Evolutionary conservation across 257 asterid genomes (phyloP).

Genomic region (Nicotiana obtusifolia): DNA sequence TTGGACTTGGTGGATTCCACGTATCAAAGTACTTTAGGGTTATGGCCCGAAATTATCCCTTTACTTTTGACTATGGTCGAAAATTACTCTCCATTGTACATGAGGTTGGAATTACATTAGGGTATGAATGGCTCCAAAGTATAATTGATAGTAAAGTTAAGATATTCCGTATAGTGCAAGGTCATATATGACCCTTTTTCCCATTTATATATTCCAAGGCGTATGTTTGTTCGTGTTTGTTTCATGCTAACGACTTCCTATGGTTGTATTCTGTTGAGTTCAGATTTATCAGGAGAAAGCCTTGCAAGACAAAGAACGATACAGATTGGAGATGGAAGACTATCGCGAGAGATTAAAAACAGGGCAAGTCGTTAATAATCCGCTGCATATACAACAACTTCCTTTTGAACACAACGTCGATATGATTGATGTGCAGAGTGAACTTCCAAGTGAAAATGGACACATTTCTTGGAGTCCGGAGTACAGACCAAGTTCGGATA

Average conservation of each 20-base stretch:
- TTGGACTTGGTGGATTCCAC: background rate
- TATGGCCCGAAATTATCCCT: background rate
- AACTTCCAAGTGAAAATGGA: constrained; percentile 23
- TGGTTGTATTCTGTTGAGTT: background rate
- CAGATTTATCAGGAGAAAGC: constrained; percentile 86
- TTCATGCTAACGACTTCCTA: background rate
- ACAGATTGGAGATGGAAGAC: constrained; percentile 65
- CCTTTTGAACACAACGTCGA: constrained; percentile 7
- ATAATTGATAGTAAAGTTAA: background rate
- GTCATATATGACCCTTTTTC: background rate
- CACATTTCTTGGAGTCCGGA: constrained; percentile 20
- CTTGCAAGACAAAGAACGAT: constrained; percentile 62
- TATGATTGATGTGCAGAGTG: constrained; percentile 22
- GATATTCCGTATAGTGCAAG: background rate
- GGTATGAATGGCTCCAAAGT: background rate
- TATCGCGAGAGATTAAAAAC: constrained; percentile 45
- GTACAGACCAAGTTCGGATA: constrained; percentile 19
- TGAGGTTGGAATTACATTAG: no score
- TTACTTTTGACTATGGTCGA: no score
- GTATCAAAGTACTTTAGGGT: background rate
- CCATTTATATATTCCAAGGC: background rate
- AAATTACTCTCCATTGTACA: no score
- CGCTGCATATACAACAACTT: constrained; percentile 29
- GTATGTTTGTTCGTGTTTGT: background rate
- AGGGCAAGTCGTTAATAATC: constrained; percentile 20